Base-by-base conservation (phyloP, 768 basidiomycete species). In the Auricularia cornea region DNA sequence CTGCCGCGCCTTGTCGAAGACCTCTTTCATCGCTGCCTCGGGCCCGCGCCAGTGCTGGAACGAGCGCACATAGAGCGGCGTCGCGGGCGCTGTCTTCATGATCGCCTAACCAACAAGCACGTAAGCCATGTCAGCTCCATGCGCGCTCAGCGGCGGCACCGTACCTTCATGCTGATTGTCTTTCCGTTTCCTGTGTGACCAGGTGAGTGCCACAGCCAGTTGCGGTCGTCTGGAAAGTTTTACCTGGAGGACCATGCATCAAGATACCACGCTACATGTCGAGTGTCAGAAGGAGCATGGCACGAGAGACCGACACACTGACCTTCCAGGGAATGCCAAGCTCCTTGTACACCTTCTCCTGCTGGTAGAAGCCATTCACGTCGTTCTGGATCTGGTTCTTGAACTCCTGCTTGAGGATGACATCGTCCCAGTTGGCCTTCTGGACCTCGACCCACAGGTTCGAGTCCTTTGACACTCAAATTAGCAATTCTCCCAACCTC, bases 61-160 rank as follows among this genome's bases (percentile, higher is more conserved):
- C 6, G 89, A 87, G 71, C 88, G 92, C 66, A 94, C 90, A 67
- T 93, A 93, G 28, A 95, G 80, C 2, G 88, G 85, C 11, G 80
- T 77, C 66, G 86, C 86, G 0, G 84, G 87, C 64, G 86, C 86
- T 1, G 80, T 80, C 71, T 87, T 90, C 87, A 93, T 92, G 65
- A 93, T 84, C 10, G 83, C 85, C 62, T 62, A 31, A 14, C 35
- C 8, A 62, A 23, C 18, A 51, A 62, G 52, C 51, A 28, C n/a
- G n/a, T 54, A 57, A 20, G 44, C 20, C 3, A 48, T 0, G 16
- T n/a, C 11, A 18, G 14, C 2, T 20, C 11, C 10, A 20, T 16
- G 14, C 3, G 51, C 23, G 32, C 41, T 12, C 5, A 52, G 29
- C 51, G 11, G 23, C 51, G 11, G 20, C n/a, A n/a, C 8, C 28